phyloP scores from a whole-genome alignment of 2,329 filamentous ascomycete species.

The Zymoseptoria tritici region DNA sequence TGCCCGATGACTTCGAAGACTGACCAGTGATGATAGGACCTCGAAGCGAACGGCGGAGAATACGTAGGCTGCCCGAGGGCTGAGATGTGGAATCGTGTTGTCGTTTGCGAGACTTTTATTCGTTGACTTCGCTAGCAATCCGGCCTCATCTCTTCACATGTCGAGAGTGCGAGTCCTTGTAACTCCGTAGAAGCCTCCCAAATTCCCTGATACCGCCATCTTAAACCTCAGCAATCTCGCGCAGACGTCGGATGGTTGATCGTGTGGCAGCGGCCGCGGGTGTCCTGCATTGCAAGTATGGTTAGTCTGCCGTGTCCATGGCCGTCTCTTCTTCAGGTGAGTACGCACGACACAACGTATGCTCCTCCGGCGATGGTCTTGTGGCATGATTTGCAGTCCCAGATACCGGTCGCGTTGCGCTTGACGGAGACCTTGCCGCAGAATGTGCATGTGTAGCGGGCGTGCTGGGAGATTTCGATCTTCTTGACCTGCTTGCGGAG shows the following conservation, averaged over 20 bases:
- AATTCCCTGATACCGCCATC: constrained; percentile 15
- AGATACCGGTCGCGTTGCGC: constrained; percentile 87
- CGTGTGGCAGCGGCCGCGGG: constrained; percentile 88
- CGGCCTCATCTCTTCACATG: constrained; percentile 15
- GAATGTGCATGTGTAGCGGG: constrained; percentile 96
- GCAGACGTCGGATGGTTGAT: constrained; percentile 93
- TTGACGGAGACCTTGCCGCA: constrained; percentile 79
- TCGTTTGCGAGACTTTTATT: constrained; percentile 20
- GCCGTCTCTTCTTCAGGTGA: constrained; percentile 2
- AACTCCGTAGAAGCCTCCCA: constrained; percentile 23
- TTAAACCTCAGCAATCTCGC: constrained; percentile 95
- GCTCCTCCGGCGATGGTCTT: constrained; percentile 92
- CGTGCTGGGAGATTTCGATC: constrained; percentile 99
- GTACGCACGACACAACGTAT: constrained; percentile 90
- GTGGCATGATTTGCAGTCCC: constrained; percentile 92
- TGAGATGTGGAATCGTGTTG: not conserved
- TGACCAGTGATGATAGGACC: not conserved
- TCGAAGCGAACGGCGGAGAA: not conserved
- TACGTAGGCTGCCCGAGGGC: not conserved
- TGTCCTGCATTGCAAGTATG: constrained; percentile 51
- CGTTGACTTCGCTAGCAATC: constrained; percentile 20
- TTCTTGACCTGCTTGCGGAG: constrained; percentile 99
- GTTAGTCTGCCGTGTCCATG: constrained; percentile 6
- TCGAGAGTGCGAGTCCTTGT: constrained; percentile 12
- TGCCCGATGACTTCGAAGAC: not conserved